These are phyloP conservation scores for Talinum fruticosum DNA, from an alignment of 148 eudicot species.

Conservation along the genomic window DNA sequence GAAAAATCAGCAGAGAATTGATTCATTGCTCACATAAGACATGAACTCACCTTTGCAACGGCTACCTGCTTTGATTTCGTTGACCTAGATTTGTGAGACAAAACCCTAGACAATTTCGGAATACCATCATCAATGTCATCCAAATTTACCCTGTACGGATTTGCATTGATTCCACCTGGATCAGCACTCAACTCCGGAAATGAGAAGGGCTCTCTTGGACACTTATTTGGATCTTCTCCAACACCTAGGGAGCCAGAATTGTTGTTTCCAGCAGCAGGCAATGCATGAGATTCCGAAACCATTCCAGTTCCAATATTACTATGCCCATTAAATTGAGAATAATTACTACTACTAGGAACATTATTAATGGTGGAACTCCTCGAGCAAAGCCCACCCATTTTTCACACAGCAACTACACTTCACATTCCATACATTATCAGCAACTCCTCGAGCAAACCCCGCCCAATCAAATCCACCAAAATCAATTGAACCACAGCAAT, in stretches of 20 bases:
- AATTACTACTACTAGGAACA: slow-evolving; percentile 38
- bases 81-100: slow-evolving; percentile 69
- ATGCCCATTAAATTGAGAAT: slow-evolving; percentile 62
- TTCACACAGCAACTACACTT: slow-evolving; percentile 22
- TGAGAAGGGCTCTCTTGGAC: slow-evolving; percentile 53
- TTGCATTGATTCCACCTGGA: slow-evolving; percentile 27
- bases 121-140: slow-evolving; percentile 76
- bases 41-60: slow-evolving; percentile 71
- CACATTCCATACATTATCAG: slow-evolving; percentile 21
- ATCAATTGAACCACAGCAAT: slow-evolving; percentile 18
- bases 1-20: not conserved
- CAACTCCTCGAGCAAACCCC: not conserved
- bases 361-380: slow-evolving; percentile 66
- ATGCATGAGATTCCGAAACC: slow-evolving; percentile 41
- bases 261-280: slow-evolving; percentile 28
- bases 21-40: not conserved
- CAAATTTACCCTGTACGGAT: slow-evolving; percentile 25
- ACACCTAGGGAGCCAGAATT: slow-evolving; percentile 21
- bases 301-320: slow-evolving; percentile 39
- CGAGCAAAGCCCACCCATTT: slow-evolving; percentile 97
- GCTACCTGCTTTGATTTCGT: slow-evolving; percentile 78
- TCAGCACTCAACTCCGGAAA: slow-evolving; percentile 48
- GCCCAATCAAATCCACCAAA: slow-evolving; percentile 9
- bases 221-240: slow-evolving; percentile 41
- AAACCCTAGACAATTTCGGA: slow-evolving; percentile 62